A percentile compares a stretch with the other conserved stretches of the same genome.
phyloP scores from a whole-genome alignment of 2,329 filamentous ascomycete genomes.

The Pseudocercospora eumusae region DNA sequence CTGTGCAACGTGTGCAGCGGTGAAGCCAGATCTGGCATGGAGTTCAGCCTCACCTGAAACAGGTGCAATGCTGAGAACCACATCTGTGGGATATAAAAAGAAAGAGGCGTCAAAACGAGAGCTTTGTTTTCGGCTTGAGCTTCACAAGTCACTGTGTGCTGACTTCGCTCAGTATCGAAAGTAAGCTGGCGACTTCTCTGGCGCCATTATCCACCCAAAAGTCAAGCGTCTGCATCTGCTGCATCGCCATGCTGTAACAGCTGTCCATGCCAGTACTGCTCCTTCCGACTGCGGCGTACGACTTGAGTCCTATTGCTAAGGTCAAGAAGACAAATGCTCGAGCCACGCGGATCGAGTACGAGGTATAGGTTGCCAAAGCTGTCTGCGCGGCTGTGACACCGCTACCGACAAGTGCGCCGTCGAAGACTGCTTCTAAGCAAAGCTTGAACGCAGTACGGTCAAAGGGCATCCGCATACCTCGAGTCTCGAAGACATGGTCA shows the following conservation, averaged over 20 bases:
- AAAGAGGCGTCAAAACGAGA: too few species aligned
- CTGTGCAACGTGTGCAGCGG: too few species aligned
- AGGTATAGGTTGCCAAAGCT: conserved; percentile 15
- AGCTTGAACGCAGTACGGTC: conserved; percentile 23
- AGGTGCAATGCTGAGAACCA: not conserved
- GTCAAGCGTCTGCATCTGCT: conserved; percentile 17
- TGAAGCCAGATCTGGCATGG: too few species aligned
- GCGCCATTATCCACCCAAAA: conserved; percentile 22
- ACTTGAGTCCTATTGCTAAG: conserved; percentile 16
- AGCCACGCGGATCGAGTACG: conserved; percentile 19
- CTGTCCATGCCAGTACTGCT: conserved; percentile 9
- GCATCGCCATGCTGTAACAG: conserved; percentile 19
- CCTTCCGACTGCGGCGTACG: not conserved
- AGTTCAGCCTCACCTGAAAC: too few species aligned
- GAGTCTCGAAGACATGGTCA: conserved; percentile 15
- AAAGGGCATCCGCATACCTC: conserved; percentile 4
- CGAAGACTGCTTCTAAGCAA: conserved; percentile 22
- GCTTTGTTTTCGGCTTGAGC: too few species aligned
- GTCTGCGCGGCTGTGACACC: conserved; percentile 11
- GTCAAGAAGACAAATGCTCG: conserved; percentile 20
- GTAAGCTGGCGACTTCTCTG: conserved; percentile 9
- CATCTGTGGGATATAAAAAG: not conserved
- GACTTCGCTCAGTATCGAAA: conserved; percentile 10
- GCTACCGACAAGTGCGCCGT: not conserved
- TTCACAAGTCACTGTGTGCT: too few species aligned